Conservation (phyloP, 345 rosid species). For the Ceriops zippeliana region DNA sequence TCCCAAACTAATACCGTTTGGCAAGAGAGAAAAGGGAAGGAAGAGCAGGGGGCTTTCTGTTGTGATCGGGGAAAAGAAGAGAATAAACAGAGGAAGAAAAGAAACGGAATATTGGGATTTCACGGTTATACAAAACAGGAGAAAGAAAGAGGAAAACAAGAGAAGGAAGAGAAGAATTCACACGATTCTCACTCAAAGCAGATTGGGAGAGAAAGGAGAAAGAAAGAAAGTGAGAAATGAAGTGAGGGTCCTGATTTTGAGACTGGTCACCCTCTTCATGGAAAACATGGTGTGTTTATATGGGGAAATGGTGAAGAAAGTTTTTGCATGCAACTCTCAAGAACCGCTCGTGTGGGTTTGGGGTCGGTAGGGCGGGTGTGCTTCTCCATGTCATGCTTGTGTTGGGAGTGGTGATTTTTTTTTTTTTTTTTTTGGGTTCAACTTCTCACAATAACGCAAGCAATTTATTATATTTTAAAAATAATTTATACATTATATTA, state of each 20-base stretch:
- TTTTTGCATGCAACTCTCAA: constrained; percentile 30
- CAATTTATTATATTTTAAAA: no score
- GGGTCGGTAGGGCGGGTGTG: constrained; percentile 11
- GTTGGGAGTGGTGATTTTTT: constrained; percentile 30
- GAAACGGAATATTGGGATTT: neutral
- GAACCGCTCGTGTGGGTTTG: constrained; percentile 65
- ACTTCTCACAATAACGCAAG: neutral
- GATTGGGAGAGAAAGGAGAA: neutral
- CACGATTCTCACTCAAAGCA: constrained; percentile 21
- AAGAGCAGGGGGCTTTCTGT: neutral
- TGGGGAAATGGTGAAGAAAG: neutral
- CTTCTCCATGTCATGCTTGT: constrained; percentile 16
- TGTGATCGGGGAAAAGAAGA: neutral
- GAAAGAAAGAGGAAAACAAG: neutral
- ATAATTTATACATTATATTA: no score
- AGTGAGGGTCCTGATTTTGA: neutral
- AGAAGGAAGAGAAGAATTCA: constrained; percentile 23
- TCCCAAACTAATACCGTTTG: constrained; percentile 2
- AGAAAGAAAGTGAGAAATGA: neutral
- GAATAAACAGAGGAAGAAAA: constrained; percentile 1
- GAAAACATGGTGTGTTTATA: neutral
- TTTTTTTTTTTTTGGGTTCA: neutral
- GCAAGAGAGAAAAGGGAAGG: neutral
- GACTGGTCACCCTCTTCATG: neutral
- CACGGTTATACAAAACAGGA: neutral